Percentiles rank a stretch among this genome's conserved stretches.
These are phyloP conservation scores for Coemansia sp. DNA, from an alignment of 192 early-diverging fungal species.

Conservation along the genomic window DNA sequence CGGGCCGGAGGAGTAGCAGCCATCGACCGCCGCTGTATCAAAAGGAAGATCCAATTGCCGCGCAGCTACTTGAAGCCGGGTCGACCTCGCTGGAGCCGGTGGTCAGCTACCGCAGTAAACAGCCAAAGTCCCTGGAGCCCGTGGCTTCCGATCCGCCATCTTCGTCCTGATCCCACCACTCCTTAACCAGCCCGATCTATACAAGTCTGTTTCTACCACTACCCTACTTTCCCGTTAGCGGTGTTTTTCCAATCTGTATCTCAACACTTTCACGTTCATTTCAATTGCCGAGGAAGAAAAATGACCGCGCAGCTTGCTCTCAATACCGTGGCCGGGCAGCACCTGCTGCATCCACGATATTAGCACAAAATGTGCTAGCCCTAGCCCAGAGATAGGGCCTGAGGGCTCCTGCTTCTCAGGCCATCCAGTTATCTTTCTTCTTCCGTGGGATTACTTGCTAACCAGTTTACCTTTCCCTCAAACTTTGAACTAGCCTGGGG, in stretches of 20 bases:
- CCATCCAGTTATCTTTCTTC: too few relatives aligned
- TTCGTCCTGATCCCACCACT: not conserved
- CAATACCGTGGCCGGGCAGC: too few relatives aligned
- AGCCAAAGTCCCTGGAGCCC: slow-evolving; percentile 18
- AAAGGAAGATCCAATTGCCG: slow-evolving; percentile 47
- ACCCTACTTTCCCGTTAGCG: not conserved
- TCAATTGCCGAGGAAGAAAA: too few relatives aligned
- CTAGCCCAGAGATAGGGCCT: too few relatives aligned
- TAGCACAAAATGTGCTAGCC: too few relatives aligned
- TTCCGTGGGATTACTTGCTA: too few relatives aligned
- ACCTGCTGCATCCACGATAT: too few relatives aligned
- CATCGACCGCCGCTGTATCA: slow-evolving; percentile 40
- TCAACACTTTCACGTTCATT: not conserved
- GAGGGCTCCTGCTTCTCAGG: too few relatives aligned
- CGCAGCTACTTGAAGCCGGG: slow-evolving; percentile 45
- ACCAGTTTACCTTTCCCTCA: too few relatives aligned
- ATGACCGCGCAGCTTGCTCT: too few relatives aligned
- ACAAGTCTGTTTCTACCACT: not conserved
- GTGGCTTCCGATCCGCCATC: slow-evolving; percentile 4
- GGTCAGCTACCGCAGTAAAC: slow-evolving; percentile 33
- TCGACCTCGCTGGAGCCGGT: slow-evolving; percentile 40
- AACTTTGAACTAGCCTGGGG: too few relatives aligned
- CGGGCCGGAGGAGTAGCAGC: slow-evolving; percentile 8
- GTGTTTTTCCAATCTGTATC: not conserved
- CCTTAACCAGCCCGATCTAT: not conserved